These are phyloP conservation scores for Sechiopsis laciniata DNA, from an alignment of 306 rosid genomes.

Conservation along the genomic window DNA sequence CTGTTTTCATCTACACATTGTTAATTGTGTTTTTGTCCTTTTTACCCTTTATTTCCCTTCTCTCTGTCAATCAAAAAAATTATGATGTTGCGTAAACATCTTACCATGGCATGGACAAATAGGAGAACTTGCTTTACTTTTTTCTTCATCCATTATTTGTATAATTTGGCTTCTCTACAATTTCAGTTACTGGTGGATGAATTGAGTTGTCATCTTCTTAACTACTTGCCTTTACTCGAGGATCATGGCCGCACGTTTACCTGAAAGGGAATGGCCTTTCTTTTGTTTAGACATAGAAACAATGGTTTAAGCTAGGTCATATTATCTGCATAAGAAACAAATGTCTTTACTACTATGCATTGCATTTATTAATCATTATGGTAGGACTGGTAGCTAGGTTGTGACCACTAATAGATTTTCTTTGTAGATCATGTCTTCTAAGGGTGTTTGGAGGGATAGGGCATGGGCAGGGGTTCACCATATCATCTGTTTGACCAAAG, in stretches of 20 bases:
- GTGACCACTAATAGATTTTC: not conserved
- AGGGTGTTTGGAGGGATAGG: no score
- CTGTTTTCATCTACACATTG: conserved; percentile 8
- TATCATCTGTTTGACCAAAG: no score
- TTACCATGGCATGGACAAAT: conserved; percentile 15
- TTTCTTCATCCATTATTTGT: not conserved
- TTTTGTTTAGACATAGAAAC: not conserved
- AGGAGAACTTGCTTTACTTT: not conserved
- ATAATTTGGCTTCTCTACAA: no score
- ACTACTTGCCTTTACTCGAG: conserved; percentile 14
- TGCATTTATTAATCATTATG: not conserved
- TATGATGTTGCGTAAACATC: not conserved
- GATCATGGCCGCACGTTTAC: conserved; percentile 10
- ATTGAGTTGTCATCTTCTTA: conserved; percentile 9
- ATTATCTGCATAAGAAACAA: not conserved
- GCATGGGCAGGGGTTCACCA: no score
- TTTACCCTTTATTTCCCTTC: conserved; percentile 2
- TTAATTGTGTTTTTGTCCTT: conserved; percentile 17
- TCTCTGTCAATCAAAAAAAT: conserved; percentile 9
- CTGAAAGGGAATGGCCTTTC: conserved; percentile 10
- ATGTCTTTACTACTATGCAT: not conserved
- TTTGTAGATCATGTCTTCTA: no score
- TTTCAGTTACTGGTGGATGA: not conserved
- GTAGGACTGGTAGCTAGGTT: not conserved
- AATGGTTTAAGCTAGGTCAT: conserved; percentile 1